phyloP scores from a whole-genome alignment of 345 rosid genomes.

The Excoecaria cochinchinensis region DNA sequence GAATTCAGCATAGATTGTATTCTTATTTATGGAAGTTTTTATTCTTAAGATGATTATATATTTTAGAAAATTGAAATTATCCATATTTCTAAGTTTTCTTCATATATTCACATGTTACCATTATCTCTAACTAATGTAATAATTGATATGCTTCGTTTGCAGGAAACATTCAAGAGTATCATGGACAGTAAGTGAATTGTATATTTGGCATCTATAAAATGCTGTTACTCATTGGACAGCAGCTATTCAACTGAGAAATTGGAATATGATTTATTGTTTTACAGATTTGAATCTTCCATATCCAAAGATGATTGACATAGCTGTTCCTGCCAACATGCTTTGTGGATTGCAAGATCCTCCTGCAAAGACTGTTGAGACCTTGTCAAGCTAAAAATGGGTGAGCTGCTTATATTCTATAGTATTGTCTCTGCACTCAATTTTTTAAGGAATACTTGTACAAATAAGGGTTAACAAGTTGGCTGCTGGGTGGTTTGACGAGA shows the following conservation, averaged over 20 bases:
- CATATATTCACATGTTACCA: background rate
- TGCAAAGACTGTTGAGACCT: conserved; percentile 21
- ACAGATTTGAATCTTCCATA: conserved; percentile 77
- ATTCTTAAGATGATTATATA: background rate
- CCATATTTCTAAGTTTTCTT: background rate
- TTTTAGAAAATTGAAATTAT: too few relatives aligned
- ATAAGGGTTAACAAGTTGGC: background rate
- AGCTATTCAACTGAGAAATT: background rate
- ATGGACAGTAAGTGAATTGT: conserved; percentile 68
- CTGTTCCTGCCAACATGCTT: conserved; percentile 81
- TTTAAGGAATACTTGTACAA: background rate
- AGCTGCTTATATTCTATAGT: background rate
- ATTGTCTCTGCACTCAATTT: background rate
- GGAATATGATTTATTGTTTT: background rate
- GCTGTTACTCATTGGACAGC: background rate
- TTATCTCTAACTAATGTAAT: background rate
- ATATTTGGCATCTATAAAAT: background rate
- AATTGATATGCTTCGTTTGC: conserved; percentile 24
- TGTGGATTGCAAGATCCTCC: conserved; percentile 80
- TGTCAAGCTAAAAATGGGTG: background rate
- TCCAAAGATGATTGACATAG: conserved; percentile 88
- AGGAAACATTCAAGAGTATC: conserved; percentile 75
- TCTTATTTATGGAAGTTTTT: background rate
- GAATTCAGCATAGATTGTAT: background rate
- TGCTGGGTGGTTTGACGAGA: background rate